phyloP scores from a whole-genome alignment of 768 basidiomycete species.

The Daedaleopsis nitida region DNA sequence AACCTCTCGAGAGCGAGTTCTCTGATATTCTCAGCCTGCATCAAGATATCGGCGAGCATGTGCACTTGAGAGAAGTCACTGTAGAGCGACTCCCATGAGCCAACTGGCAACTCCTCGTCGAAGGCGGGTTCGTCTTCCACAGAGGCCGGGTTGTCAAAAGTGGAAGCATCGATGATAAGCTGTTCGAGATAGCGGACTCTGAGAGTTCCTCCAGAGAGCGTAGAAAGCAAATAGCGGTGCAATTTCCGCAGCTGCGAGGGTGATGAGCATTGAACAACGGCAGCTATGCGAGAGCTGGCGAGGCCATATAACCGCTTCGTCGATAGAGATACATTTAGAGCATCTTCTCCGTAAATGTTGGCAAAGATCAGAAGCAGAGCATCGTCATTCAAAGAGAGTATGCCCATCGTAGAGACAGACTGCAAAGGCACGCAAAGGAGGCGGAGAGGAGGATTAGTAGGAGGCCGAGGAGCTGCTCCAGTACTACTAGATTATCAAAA shows the following conservation, averaged over 20 bases:
- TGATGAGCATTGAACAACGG: neutral
- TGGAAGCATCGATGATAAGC: neutral
- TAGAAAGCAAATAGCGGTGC: neutral
- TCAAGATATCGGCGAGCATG: conserved; percentile 2
- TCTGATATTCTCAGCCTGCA: neutral
- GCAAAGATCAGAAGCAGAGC: conserved; percentile 3
- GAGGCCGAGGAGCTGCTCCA: no score
- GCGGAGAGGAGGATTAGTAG: no score
- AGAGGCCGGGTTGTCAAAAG: neutral
- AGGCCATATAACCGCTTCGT: conserved; percentile 1
- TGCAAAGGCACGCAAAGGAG: no score
- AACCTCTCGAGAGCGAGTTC: conserved; percentile 4
- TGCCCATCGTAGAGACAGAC: no score
- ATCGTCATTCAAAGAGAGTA: conserved; percentile 2
- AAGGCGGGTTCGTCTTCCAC: neutral
- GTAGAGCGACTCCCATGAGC: neutral
- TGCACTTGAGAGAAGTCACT: neutral
- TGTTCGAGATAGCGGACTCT: neutral
- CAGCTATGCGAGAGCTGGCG: conserved; percentile 3
- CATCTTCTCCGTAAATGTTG: neutral
- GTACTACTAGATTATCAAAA: no score
- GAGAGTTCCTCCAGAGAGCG: neutral
- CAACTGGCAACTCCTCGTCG: neutral
- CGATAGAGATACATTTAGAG: conserved; percentile 1
- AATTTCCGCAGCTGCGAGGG: neutral